Evolutionary conservation across 2,329 filamentous ascomycete species (phyloP).

Genomic region (Magnaporthales sp.): DNA sequence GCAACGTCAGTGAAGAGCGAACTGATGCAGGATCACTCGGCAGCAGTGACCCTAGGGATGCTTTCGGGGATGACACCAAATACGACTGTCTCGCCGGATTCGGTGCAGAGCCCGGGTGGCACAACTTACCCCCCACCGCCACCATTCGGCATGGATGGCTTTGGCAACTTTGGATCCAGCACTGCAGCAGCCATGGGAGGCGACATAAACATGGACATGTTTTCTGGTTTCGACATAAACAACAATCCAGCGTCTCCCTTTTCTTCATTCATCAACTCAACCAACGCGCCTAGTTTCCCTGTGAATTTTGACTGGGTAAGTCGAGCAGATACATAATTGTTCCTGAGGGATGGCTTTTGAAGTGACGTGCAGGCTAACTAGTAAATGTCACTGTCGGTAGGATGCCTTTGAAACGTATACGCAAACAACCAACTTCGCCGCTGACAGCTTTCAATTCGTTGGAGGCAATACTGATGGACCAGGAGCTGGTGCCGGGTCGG

Average conservation of each 20-base stretch:
- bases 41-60: constrained; percentile 32
- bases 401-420: constrained; percentile 49
- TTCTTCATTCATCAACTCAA: constrained; percentile 42
- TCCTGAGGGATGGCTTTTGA: not conserved
- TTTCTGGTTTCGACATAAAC: constrained; percentile 28
- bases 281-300: constrained; percentile 34
- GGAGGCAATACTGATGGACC: constrained; percentile 17
- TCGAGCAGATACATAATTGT: constrained; percentile 1
- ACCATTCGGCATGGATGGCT: constrained; percentile 26
- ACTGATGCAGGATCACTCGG: constrained; percentile 29
- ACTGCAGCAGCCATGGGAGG: not conserved
- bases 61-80: constrained; percentile 27
- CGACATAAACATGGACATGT: constrained; percentile 16
- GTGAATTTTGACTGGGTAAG: constrained; percentile 52
- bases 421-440: constrained; percentile 43
- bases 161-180: not conserved
- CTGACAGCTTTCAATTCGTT: constrained; percentile 44
- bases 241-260: constrained; percentile 35
- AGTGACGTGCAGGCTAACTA: not conserved
- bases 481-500: not conserved
- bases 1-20: constrained; percentile 9
- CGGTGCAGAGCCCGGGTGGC: constrained; percentile 28
- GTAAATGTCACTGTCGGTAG: constrained; percentile 24
- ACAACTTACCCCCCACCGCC: constrained; percentile 27
- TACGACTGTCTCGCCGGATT: constrained; percentile 16